Base-by-base conservation (phyloP, 2,329 filamentous ascomycete species). In the Fusarium sp. region DNA sequence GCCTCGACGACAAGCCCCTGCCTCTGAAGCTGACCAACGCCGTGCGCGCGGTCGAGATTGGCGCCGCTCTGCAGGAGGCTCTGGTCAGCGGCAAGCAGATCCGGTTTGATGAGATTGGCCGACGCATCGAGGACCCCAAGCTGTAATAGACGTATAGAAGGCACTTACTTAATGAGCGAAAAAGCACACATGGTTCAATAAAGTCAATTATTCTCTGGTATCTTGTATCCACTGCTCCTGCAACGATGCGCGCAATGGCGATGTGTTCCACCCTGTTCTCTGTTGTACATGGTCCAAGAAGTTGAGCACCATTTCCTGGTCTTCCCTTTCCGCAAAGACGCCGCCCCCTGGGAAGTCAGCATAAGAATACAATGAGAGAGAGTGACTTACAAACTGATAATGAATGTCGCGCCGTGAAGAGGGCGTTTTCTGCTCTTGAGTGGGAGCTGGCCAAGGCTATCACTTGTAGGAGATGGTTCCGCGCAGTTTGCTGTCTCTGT, bases 21-120 rank as follows among this genome's bases (percentile, higher is more conserved):
- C 84, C 82, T 7, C 85, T 68, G 6, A 62, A 62, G n/a, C 37
- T 60, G 11, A 51, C 46, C n/a, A 62, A 59, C 5, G 62, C 63
- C 15, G 53, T 64, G 37, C 55, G 34, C 7, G 58, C 66, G 7
- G 57, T 66, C 15, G 52, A 66, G 18, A 66, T 68, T 11, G 66
- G 62, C 2, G 37, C 54, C 48, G 62, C 62, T 3, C 44, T 68
- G 2, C 65, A 68, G 40, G 65, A 68, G 31, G 56, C 61, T 11
- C 53, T 68, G 12, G 52, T 62, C 2, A 63, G 36, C 16, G 66
- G 63, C 12, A 66, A 41, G 52, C 57, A 68, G 41, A 64, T 68
- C 27, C n/a, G 51, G 3, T 68, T 68, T 11, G 66, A 66, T 31
- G 62, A 61, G 51, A 61, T 57, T 39, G 63, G 66, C 4, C 66